A percentile compares a stretch with the other conserved stretches of the same genome.
phyloP scores from a whole-genome alignment of 2,329 filamentous ascomycete species.

The Cladobotryum mycophilum region DNA sequence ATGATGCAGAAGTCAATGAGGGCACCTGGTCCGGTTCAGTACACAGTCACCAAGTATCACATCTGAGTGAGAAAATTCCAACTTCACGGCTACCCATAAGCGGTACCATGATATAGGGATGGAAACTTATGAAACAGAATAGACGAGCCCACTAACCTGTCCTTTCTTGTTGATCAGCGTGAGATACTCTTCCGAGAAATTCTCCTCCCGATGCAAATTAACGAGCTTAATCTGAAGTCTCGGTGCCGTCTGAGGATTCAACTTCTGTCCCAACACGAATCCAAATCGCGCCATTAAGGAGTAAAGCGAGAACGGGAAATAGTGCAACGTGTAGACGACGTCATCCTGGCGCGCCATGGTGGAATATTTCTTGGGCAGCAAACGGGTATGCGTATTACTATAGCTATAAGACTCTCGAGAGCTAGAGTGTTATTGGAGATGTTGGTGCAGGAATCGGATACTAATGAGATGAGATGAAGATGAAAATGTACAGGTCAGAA shows the following conservation, averaged over 20 bases:
- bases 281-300: slow-evolving; percentile 26
- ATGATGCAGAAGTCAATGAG: slow-evolving; percentile 20
- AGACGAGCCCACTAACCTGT: slow-evolving; percentile 17
- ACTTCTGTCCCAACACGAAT: slow-evolving; percentile 19
- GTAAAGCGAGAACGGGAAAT: slow-evolving; percentile 26
- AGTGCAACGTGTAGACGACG: slow-evolving; percentile 22
- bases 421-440: no score
- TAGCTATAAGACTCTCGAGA: no score
- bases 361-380: no score
- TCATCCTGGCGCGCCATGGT: slow-evolving; percentile 12
- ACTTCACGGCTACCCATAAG: no score
- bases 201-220: slow-evolving; percentile 21
- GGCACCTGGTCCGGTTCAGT: slow-evolving; percentile 17
- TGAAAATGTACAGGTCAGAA: no score
- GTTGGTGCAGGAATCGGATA: no score
- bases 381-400: no score
- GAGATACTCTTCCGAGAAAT: slow-evolving; percentile 23
- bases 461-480: no score
- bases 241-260: slow-evolving; percentile 21
- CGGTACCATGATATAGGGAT: no score
- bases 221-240: slow-evolving; percentile 20
- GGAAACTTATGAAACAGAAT: no score
- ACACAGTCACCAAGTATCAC: no score
- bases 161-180: slow-evolving; percentile 22
- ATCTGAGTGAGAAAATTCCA: no score